Evolutionary conservation across 1,284 basidiomycete species (phyloP).

Genomic region (Paramarasmius palmivorus): DNA sequence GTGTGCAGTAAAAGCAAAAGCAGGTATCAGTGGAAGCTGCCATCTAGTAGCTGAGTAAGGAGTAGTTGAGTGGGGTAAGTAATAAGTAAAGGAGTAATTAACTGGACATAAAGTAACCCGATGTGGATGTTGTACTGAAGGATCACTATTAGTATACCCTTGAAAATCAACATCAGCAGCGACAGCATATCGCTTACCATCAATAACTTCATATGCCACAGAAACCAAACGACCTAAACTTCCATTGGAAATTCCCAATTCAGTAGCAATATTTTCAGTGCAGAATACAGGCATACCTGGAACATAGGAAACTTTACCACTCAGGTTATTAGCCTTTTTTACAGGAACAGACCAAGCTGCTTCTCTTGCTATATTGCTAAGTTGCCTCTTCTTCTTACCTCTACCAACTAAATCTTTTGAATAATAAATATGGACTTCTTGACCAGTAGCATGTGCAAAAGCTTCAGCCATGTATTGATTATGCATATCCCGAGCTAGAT

Average conservation of each 20-base stretch:
- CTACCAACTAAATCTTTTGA: constrained; percentile 11
- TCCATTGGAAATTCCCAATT: constrained; percentile 17
- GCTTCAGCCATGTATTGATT: constrained; percentile 17
- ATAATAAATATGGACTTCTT: constrained; percentile 15
- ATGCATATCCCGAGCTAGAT: constrained; percentile 15
- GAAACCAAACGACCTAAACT: constrained; percentile 14
- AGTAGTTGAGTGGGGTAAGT: constrained; percentile 6
- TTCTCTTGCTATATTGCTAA: constrained; percentile 9
- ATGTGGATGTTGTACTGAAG: constrained; percentile 7
- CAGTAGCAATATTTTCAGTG: constrained; percentile 19
- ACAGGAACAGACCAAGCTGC: constrained; percentile 18
- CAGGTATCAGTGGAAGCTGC: constrained; percentile 21
- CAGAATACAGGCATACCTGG: constrained; percentile 20
- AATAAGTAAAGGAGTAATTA: no score
- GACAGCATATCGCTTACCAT: constrained; percentile 14
- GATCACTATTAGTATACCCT: constrained; percentile 6
- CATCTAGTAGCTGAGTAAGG: constrained; percentile 10
- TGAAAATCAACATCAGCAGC: constrained; percentile 14
- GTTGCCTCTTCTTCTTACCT: not conserved
- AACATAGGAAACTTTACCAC: constrained; percentile 15
- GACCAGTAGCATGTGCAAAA: constrained; percentile 14
- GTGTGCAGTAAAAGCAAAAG: constrained; percentile 22
- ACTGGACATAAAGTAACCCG: no score
- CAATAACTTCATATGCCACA: constrained; percentile 9
- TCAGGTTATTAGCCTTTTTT: constrained; percentile 16